Conservation (phyloP, 1,139 yeast genomes). For the Sugiyamaella castrensis region DNA sequence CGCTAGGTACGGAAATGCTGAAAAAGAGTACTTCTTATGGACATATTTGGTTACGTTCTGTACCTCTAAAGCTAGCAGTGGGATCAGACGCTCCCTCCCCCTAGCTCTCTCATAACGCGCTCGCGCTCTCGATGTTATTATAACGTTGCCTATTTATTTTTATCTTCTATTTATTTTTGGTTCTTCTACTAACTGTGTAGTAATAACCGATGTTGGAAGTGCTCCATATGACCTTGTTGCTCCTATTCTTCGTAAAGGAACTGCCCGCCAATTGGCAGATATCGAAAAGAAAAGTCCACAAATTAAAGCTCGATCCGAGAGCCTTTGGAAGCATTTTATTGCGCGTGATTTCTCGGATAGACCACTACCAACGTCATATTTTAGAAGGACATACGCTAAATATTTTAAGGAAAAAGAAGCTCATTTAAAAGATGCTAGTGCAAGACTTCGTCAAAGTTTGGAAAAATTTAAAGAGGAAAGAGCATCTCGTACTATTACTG, state of each 20-base stretch:
- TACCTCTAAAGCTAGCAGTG: too few relatives aligned
- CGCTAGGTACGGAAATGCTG: too few relatives aligned
- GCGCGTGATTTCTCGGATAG: conserved; percentile 30
- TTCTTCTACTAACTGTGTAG: conserved; percentile 15
- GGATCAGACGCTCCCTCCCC: conserved; percentile 11
- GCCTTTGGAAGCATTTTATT: conserved; percentile 28
- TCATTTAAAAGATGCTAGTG: conserved; percentile 29
- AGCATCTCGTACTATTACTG: conserved; percentile 27
- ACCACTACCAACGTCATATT: conserved; percentile 25
- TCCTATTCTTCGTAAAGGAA: conserved; percentile 29
- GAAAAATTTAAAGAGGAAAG: conserved; percentile 26
- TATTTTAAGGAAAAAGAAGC: conserved; percentile 29
- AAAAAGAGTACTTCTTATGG: too few relatives aligned
- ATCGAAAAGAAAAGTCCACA: conserved; percentile 32
- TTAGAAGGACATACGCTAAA: conserved; percentile 23
- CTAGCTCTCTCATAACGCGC: too few relatives aligned
- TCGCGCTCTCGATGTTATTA: not conserved
- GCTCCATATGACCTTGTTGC: conserved; percentile 33
- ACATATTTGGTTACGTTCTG: too few relatives aligned
- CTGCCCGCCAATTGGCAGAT: conserved; percentile 28
- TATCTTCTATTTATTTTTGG: not conserved
- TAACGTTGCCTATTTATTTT: not conserved
- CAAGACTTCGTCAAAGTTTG: conserved; percentile 27
- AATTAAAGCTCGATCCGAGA: conserved; percentile 24
- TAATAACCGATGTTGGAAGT: conserved; percentile 32